A percentile compares a stretch with the other conserved stretches of the same genome.
Evolutionary conservation across 768 basidiomycete species (phyloP).

Genomic region (Roridomyces roridus): DNA sequence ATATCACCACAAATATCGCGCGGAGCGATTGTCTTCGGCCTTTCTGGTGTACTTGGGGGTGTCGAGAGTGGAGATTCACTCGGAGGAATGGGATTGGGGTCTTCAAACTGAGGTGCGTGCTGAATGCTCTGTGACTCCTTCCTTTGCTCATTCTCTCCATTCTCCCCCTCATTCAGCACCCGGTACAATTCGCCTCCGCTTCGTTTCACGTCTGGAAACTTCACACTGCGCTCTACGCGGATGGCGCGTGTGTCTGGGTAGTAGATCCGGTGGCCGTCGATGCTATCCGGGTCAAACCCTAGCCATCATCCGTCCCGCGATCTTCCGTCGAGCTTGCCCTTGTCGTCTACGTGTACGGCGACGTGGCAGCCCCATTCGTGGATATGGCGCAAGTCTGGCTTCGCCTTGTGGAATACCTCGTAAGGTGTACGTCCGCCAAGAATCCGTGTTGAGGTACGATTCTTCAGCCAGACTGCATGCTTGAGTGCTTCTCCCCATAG

Average conservation of each 20-base stretch:
- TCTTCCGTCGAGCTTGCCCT: slow-evolving; percentile 31
- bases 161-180: slow-evolving; percentile 19
- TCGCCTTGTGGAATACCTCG: slow-evolving; percentile 24
- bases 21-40: neutral
- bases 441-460: slow-evolving; percentile 29
- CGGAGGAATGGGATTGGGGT: neutral
- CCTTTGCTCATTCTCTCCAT: neutral
- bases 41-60: neutral
- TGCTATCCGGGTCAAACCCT: slow-evolving; percentile 38
- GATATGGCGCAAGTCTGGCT: slow-evolving; percentile 29
- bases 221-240: slow-evolving; percentile 36
- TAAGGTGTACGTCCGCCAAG: slow-evolving; percentile 27
- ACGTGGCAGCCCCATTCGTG: slow-evolving; percentile 27
- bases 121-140: neutral
- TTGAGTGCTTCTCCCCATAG: slow-evolving; percentile 40
- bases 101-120: slow-evolving; percentile 4
- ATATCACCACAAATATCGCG: slow-evolving; percentile 1
- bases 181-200: neutral
- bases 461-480: slow-evolving; percentile 34
- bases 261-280: slow-evolving; percentile 35
- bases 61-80: slow-evolving; percentile 1
- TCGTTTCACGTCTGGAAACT: slow-evolving; percentile 11
- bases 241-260: slow-evolving; percentile 30
- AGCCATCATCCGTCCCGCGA: slow-evolving; percentile 37
- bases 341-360: slow-evolving; percentile 26